Percentiles rank a stretch among this genome's conserved stretches.
Evolutionary conservation across 805 yeast species (phyloP).

Genomic region (Cephaloascus albidus): DNA sequence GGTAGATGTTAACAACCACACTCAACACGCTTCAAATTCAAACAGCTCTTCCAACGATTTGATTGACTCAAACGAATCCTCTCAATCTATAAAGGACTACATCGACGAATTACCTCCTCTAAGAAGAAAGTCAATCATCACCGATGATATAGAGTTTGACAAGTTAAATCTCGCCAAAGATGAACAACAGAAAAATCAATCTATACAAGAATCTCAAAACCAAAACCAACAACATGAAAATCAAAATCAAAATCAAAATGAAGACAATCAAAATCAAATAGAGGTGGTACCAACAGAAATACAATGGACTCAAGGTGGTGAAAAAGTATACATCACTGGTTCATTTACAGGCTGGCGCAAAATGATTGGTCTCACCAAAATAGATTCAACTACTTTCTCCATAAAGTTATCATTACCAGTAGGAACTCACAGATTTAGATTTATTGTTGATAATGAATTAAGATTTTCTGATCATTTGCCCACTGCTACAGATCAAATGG

Average conservation of each 20-base stretch:
- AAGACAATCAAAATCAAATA: constrained; percentile 1
- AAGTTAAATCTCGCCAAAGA: constrained; percentile 38
- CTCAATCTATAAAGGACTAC: neutral
- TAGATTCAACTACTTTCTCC: constrained; percentile 44
- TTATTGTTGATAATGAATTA: constrained; percentile 89
- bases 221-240: constrained; percentile 1
- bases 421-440: constrained; percentile 89
- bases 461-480: constrained; percentile 82
- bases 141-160: constrained; percentile 57
- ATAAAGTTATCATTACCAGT: constrained; percentile 74
- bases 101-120: constrained; percentile 10
- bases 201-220: constrained; percentile 1
- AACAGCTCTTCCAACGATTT: neutral
- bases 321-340: constrained; percentile 91
- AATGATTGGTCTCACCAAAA: constrained; percentile 78
- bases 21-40: neutral
- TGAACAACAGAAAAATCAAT: constrained; percentile 16
- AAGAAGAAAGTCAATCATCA: constrained; percentile 61
- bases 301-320: constrained; percentile 95
- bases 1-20: neutral
- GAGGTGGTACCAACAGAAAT: constrained; percentile 51
- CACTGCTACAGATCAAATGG: constrained; percentile 97
- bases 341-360: constrained; percentile 98
- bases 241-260: no score
- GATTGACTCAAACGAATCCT: neutral